Percentiles rank a stretch among this genome's conserved stretches.
These are phyloP conservation scores for Hymenochaete sp. DNA, from an alignment of 1,284 basidiomycete species.

Conservation along the genomic window DNA sequence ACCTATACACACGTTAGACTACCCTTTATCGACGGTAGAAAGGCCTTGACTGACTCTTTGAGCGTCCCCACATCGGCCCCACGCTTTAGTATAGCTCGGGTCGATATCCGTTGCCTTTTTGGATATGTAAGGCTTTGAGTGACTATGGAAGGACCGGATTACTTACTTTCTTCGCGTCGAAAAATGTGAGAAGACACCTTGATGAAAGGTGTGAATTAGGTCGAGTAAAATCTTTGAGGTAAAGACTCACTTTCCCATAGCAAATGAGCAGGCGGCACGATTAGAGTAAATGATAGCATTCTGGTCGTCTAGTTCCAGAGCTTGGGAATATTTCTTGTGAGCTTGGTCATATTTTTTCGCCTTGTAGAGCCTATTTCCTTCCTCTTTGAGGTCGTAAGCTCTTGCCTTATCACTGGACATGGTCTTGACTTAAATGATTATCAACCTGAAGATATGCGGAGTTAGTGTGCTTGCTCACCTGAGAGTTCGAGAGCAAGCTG, in stretches of 20 bases:
- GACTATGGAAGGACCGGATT: background rate
- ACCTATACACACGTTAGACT: slow-evolving; percentile 1
- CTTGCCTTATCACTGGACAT: too few relatives aligned
- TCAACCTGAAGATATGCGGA: too few relatives aligned
- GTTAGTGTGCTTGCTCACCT: too few relatives aligned
- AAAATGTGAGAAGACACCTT: slow-evolving; percentile 10
- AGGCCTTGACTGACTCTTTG: background rate
- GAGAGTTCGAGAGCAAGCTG: too few relatives aligned
- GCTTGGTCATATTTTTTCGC: slow-evolving; percentile 27
- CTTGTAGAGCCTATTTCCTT: slow-evolving; percentile 30
- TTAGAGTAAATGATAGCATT: slow-evolving; percentile 32
- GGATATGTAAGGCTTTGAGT: background rate
- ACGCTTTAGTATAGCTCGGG: slow-evolving; percentile 6
- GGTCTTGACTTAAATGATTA: too few relatives aligned
- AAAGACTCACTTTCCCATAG: slow-evolving; percentile 3
- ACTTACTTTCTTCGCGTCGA: slow-evolving; percentile 7
- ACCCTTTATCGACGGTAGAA: background rate
- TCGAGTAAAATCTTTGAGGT: background rate
- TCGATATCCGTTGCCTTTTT: slow-evolving; percentile 10
- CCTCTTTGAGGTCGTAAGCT: slow-evolving; percentile 32
- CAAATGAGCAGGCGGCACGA: slow-evolving; percentile 28
- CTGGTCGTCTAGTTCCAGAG: slow-evolving; percentile 25
- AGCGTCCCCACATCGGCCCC: slow-evolving; percentile 7
- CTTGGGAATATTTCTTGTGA: slow-evolving; percentile 28
- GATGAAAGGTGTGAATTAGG: too few relatives aligned